Conservation (phyloP, 2,329 filamentous ascomycete species). For the Cytospora leucostoma region DNA sequence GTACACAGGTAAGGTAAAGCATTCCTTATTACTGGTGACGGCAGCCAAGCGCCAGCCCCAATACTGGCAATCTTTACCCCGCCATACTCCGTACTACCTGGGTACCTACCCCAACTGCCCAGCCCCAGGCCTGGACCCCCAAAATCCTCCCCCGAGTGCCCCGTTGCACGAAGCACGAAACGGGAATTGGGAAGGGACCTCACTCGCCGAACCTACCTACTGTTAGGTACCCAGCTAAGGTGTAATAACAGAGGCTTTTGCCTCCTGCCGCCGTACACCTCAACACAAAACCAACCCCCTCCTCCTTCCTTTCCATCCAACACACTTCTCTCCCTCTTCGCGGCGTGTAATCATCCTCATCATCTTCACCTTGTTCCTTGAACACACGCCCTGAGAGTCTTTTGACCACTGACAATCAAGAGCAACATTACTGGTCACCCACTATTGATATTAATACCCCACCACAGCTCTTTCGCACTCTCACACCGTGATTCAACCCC, state of each 20-base stretch:
- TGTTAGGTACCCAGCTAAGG: constrained; percentile 21
- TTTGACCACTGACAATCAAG: constrained; percentile 19
- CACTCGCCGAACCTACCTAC: constrained; percentile 15
- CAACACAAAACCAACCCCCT: constrained; percentile 13
- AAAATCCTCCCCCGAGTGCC: neutral
- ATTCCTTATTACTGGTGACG: too few species aligned
- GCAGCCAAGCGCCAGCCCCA: too few species aligned
- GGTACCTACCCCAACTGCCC: neutral
- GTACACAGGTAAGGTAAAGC: too few species aligned
- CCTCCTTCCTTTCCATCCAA: constrained; percentile 1
- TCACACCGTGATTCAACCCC: constrained; percentile 28
- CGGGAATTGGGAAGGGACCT: constrained; percentile 4
- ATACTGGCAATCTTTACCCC: neutral
- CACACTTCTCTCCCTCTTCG: neutral
- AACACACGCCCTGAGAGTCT: neutral
- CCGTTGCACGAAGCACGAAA: neutral
- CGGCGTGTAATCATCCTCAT: constrained; percentile 1
- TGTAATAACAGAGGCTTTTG: constrained; percentile 18
- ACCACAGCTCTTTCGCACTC: constrained; percentile 22
- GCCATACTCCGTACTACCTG: constrained; percentile 1
- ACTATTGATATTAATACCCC: constrained; percentile 20
- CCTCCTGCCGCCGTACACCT: constrained; percentile 16
- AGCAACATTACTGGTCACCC: constrained; percentile 17
- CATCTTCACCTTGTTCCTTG: neutral
- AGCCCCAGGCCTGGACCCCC: neutral